Percentiles rank a stretch among this genome's conserved stretches.
phyloP scores from a whole-genome alignment of 208 protist species.

The Wallacemonas sp. region DNA sequence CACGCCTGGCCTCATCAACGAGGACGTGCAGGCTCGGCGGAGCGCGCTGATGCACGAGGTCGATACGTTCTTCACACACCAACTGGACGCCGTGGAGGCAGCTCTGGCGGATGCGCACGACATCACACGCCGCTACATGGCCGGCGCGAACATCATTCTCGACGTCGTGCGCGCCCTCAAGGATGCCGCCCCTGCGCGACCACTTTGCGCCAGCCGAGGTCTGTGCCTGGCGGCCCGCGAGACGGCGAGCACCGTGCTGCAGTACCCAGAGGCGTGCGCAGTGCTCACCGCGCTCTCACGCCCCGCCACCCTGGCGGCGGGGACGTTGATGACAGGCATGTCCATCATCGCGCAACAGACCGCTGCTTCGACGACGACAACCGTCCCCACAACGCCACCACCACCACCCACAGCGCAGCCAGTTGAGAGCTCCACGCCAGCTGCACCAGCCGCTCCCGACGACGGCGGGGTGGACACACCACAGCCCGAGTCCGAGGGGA shows the following conservation, averaged over 20 bases:
- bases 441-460: not conserved
- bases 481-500: no score
- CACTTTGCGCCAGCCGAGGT: constrained; percentile 43
- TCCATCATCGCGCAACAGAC: not conserved
- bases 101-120: constrained; percentile 28
- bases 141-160: constrained; percentile 63
- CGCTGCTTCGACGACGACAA: not conserved
- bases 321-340: constrained; percentile 1
- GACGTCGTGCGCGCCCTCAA: constrained; percentile 52
- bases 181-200: constrained; percentile 27
- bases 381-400: not conserved
- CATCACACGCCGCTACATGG: constrained; percentile 57
- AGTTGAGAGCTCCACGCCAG: not conserved
- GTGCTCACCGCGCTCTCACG: not conserved
- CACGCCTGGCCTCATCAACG: not conserved
- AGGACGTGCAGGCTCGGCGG: constrained; percentile 24
- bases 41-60: constrained; percentile 11
- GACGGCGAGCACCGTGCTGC: constrained; percentile 18
- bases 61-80: constrained; percentile 10
- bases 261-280: constrained; percentile 5
- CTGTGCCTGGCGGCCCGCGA: constrained; percentile 70
- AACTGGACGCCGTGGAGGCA: constrained; percentile 18
- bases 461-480: no score
- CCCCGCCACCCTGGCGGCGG: not conserved
- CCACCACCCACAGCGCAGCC: not conserved